A percentile compares a stretch with the other conserved stretches of the same genome.
Evolutionary conservation across 2,329 filamentous ascomycete genomes (phyloP).

Genomic region (Ophiostoma himal-ulmi): DNA sequence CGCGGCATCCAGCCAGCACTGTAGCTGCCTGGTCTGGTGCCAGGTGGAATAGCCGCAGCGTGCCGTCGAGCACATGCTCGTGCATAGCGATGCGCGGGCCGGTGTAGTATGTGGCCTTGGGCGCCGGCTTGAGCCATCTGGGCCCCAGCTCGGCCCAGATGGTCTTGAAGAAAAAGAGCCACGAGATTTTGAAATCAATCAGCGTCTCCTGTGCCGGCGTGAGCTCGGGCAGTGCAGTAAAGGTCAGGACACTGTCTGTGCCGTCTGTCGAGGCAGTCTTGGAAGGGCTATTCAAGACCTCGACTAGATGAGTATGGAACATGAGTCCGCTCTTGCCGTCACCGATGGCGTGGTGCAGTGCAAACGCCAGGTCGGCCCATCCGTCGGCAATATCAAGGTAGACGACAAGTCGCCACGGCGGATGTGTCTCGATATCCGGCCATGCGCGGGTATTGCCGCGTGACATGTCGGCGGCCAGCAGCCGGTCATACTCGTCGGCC

Average conservation of each 20-base stretch:
- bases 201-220: constrained; percentile 39
- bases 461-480: constrained; percentile 34
- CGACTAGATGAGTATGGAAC: constrained; percentile 46
- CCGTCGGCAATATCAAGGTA: constrained; percentile 29
- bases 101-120: constrained; percentile 35
- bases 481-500: constrained; percentile 31
- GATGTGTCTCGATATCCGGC: constrained; percentile 35
- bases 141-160: constrained; percentile 41
- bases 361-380: constrained; percentile 41
- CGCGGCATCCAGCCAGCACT: constrained; percentile 39
- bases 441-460: constrained; percentile 40
- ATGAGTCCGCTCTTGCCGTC: constrained; percentile 46
- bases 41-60: constrained; percentile 37
- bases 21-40: constrained; percentile 28
- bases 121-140: constrained; percentile 31
- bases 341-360: constrained; percentile 48
- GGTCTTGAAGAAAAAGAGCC: constrained; percentile 37
- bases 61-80: constrained; percentile 35
- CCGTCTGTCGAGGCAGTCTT: too few relatives aligned
- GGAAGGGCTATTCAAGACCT: constrained; percentile 35
- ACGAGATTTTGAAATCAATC: constrained; percentile 38
- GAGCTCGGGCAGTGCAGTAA: constrained; percentile 33
- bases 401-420: constrained; percentile 46
- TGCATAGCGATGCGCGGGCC: constrained; percentile 36
- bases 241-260: constrained; percentile 29